phyloP scores from a whole-genome alignment of 495 filamentous ascomycete genomes.

The Aspergillus egyptiacus region DNA sequence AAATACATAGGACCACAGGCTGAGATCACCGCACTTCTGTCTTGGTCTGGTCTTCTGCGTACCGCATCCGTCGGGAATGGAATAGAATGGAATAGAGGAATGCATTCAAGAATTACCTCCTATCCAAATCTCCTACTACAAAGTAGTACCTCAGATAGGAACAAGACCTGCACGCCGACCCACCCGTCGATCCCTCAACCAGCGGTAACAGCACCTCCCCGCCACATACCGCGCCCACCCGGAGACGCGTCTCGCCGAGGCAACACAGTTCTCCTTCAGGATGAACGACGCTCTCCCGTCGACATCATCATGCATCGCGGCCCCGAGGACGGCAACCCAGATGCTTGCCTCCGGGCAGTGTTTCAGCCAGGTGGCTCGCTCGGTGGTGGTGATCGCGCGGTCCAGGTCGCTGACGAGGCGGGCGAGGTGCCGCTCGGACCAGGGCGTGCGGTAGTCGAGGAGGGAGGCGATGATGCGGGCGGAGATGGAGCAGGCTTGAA shows the following conservation, averaged over 20 bases:
- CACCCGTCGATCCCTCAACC: neutral
- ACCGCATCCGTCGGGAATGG: too few species aligned
- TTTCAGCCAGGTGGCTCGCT: neutral
- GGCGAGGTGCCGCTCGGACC: neutral
- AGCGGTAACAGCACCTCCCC: neutral
- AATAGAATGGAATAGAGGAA: too few species aligned
- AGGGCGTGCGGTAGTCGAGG: neutral
- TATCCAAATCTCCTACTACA: too few species aligned
- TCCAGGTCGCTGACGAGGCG: neutral
- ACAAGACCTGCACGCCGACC: too few species aligned
- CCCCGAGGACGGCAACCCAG: neutral
- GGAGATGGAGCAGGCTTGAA: neutral
- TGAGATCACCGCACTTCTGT: too few species aligned
- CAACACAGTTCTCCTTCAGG: neutral
- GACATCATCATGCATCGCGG: neutral
- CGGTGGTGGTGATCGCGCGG: neutral
- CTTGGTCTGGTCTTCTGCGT: too few species aligned
- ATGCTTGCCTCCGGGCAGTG: neutral
- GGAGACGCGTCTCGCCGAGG: neutral
- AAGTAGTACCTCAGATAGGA: too few species aligned
- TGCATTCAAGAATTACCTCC: too few species aligned
- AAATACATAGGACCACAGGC: too few species aligned
- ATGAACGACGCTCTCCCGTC: neutral
- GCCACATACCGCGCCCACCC: neutral
- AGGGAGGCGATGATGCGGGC: neutral